Evolutionary conservation across 176 grass and related monocot species (phyloP).

Genomic region (Musa itinerans): DNA sequence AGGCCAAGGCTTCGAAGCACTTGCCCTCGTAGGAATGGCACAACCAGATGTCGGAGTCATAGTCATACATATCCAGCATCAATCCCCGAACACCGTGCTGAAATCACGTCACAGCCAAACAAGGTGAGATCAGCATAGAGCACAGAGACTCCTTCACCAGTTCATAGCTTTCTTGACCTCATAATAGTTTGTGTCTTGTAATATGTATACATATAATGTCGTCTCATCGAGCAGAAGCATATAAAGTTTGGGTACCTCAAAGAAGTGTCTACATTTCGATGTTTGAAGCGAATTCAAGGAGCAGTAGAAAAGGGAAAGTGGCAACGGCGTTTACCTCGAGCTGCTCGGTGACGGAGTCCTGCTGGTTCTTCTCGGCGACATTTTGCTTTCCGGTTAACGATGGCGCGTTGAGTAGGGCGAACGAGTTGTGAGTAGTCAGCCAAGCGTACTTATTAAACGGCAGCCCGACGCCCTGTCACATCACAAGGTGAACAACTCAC

Average conservation of each 20-base stretch:
- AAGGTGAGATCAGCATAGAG: too few species aligned
- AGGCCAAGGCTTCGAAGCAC: constrained; percentile 77
- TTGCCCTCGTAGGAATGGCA: constrained; percentile 80
- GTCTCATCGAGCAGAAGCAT: too few species aligned
- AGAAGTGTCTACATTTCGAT: too few species aligned
- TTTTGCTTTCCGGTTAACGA: constrained; percentile 27
- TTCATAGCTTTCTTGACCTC: too few species aligned
- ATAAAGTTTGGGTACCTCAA: too few species aligned
- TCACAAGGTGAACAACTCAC: too few species aligned
- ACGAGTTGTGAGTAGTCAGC: constrained; percentile 98
- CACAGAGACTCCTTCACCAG: too few species aligned
- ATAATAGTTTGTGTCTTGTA: too few species aligned
- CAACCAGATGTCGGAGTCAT: constrained; percentile 53
- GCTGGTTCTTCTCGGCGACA: constrained; percentile 59
- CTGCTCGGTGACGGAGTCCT: constrained; percentile 75
- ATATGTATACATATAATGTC: too few species aligned
- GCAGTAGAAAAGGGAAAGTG: background rate
- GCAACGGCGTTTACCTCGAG: constrained; percentile 44
- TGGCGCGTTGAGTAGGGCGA: constrained; percentile 50
- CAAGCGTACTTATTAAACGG: constrained; percentile 90
- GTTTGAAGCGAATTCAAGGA: too few species aligned
- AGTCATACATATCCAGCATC: constrained; percentile 99
- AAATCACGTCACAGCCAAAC: background rate
- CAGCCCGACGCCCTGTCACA: constrained; percentile 36
- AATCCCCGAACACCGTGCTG: constrained; percentile 84